These are phyloP conservation scores for Epichloe glyceriae DNA, from an alignment of 2,329 filamentous ascomycete genomes.

Conservation along the genomic window DNA sequence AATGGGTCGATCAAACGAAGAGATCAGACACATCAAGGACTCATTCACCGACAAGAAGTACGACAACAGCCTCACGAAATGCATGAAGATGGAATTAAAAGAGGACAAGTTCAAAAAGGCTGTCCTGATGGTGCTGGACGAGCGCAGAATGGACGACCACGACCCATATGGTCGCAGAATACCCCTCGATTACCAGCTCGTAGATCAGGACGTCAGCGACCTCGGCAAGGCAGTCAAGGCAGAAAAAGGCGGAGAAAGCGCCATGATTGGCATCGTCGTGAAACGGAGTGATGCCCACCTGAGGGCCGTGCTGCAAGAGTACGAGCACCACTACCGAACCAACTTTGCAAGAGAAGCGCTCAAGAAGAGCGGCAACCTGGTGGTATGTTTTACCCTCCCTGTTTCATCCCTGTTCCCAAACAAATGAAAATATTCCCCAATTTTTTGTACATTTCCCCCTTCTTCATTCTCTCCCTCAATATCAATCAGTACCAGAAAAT, in stretches of 20 bases:
- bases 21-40: slow-evolving; percentile 76
- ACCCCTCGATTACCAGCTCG: slow-evolving; percentile 42
- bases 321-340: slow-evolving; percentile 57
- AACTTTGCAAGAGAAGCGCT: slow-evolving; percentile 87
- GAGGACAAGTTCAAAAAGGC: slow-evolving; percentile 94
- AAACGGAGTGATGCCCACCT: slow-evolving; percentile 71
- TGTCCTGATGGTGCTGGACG: slow-evolving; percentile 72
- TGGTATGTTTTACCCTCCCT: slow-evolving; percentile 48
- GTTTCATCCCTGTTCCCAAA: neutral
- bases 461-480: neutral
- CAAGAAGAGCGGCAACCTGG: slow-evolving; percentile 78
- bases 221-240: slow-evolving; percentile 55
- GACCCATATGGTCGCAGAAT: slow-evolving; percentile 49
- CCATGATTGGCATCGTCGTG: slow-evolving; percentile 78
- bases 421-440: neutral
- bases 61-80: slow-evolving; percentile 62
- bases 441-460: too few species aligned
- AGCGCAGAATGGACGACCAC: slow-evolving; percentile 68
- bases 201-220: slow-evolving; percentile 60
- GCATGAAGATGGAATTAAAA: slow-evolving; percentile 86
- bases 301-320: slow-evolving; percentile 62
- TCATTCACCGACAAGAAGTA: slow-evolving; percentile 90
- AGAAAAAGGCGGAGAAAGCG: slow-evolving; percentile 71
- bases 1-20: slow-evolving; percentile 81
- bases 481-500: too few species aligned